Percentiles rank a stretch among this genome's conserved stretches.
These are phyloP conservation scores for Multifurca ochricompacta DNA, from an alignment of 768 basidiomycete genomes.

Conservation along the genomic window DNA sequence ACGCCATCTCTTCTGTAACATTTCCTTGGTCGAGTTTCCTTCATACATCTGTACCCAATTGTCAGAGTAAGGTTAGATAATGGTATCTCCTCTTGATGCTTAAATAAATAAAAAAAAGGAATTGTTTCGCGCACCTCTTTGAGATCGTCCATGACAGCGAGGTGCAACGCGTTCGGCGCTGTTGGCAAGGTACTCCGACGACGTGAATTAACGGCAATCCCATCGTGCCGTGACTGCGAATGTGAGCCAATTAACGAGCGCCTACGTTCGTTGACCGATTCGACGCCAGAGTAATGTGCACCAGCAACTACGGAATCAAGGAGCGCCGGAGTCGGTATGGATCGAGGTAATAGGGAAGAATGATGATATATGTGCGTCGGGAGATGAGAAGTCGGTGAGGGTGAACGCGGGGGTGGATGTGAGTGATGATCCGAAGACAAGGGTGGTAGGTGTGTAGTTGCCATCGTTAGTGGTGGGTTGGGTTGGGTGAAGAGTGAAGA, in stretches of 20 bases:
- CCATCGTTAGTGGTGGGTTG: not conserved
- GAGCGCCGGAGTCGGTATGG: constrained; percentile 42
- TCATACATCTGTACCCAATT: constrained; percentile 37
- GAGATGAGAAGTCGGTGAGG: constrained; percentile 19
- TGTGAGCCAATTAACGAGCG: not conserved
- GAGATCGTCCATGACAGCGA: constrained; percentile 47
- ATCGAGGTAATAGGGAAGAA: constrained; percentile 32
- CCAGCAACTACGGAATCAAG: constrained; percentile 53
- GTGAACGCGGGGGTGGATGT: not conserved
- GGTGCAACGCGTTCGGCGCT: constrained; percentile 27
- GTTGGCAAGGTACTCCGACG: constrained; percentile 8
- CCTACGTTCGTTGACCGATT: constrained; percentile 29
- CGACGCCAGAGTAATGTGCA: constrained; percentile 53
- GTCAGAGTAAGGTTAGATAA: too few species aligned
- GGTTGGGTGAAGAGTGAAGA: not conserved
- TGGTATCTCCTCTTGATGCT: too few species aligned
- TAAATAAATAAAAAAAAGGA: not conserved
- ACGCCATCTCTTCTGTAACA: constrained; percentile 46
- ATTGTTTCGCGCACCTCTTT: constrained; percentile 31
- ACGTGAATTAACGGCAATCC: not conserved
- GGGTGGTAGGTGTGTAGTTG: not conserved
- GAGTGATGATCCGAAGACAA: not conserved
- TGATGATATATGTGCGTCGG: constrained; percentile 47
- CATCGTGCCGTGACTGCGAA: not conserved
- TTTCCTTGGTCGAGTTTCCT: constrained; percentile 43